Base-by-base conservation (phyloP, 768 basidiomycete genomes). In the Rhizopogon vinicolor region DNA sequence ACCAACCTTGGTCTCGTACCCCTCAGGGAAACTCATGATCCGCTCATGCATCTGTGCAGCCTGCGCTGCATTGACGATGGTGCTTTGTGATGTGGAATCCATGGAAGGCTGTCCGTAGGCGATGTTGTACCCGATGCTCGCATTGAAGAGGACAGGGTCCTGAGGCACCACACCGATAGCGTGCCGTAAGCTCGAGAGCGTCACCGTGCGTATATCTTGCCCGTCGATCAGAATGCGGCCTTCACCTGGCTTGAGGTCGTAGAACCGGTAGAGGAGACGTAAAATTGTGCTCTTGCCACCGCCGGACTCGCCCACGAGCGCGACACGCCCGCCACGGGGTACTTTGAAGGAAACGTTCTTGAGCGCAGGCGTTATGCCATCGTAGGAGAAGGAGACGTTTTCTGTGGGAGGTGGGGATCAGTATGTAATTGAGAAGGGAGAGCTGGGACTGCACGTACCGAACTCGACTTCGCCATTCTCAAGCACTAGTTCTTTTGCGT, bases 181-280 rank as follows among this genome's bases (percentile, higher is more conserved):
- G 58, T 83, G 80, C 35, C 94, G 80, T 19, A 97, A 71, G 53
- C 86, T 89, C 33, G 78, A 72, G 65, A 95, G 91, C 0, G 93
- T 94, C 6, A 98, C 82, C 56, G 94, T 84, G 35, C 89, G 85
- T 53, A 98, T 89, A 62, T 97, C 91, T 63, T 89, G 80, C 5
- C 89, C 91, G 62, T 97, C 93, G 57, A 96, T 85, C 44, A 85
- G 71, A 60, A 96, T 93, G 41, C 86, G 75, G 13, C 89, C 89
- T 57, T 88, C 80, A 33, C 93, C 93, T 52, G 84, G 82, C 16
- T 81, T 78, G 13, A 94, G 77, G 63, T 98, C 94, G 68, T 98
- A 97, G 73, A 98, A 93, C 19, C 94, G 81, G 70, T 92, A 97
- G 14, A 98, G 75, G 29, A 95, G 77, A n/a, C 92, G 87, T 49